phyloP scores from a whole-genome alignment of 352 stramenopile species.

The Globisporangium rhizosaccharum region DNA sequence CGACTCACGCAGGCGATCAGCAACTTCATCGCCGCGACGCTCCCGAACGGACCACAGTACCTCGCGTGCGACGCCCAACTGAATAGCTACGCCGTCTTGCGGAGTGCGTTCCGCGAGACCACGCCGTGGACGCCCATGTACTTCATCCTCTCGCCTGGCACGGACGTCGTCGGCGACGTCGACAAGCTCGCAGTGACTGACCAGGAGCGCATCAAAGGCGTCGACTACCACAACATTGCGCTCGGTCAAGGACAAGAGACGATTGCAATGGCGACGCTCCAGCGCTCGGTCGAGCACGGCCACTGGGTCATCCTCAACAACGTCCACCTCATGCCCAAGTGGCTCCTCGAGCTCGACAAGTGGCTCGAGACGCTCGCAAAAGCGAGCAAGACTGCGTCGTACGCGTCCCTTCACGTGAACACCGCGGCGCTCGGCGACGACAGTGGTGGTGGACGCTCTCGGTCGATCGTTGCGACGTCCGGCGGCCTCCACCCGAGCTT shows the following conservation, averaged over 20 bases:
- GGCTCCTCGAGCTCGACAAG: conserved; percentile 91
- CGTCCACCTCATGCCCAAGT: conserved; percentile 93
- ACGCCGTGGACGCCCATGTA: conserved; percentile 96
- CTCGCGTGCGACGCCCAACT: conserved; percentile 87
- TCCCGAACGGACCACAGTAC: conserved; percentile 80
- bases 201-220: conserved; percentile 89
- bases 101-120: conserved; percentile 91
- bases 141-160: conserved; percentile 96
- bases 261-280: conserved; percentile 86
- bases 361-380: conserved; percentile 85
- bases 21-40: conserved; percentile 87
- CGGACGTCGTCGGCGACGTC: conserved; percentile 94
- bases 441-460: conserved; percentile 13
- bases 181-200: conserved; percentile 92
- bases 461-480: conserved; percentile 17
- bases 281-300: conserved; percentile 85
- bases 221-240: conserved; percentile 95
- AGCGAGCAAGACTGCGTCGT: conserved; percentile 46
- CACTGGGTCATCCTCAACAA: conserved; percentile 96
- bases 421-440: conserved; percentile 3
- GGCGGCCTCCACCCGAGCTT: conserved; percentile 69
- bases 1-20: conserved; percentile 90
- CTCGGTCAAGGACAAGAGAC: conserved; percentile 93
- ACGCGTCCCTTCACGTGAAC: conserved; percentile 25
- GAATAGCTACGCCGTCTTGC: conserved; percentile 93